Conservation (phyloP, 2,329 filamentous ascomycete genomes). For the Thielaviopsis punctulata region DNA sequence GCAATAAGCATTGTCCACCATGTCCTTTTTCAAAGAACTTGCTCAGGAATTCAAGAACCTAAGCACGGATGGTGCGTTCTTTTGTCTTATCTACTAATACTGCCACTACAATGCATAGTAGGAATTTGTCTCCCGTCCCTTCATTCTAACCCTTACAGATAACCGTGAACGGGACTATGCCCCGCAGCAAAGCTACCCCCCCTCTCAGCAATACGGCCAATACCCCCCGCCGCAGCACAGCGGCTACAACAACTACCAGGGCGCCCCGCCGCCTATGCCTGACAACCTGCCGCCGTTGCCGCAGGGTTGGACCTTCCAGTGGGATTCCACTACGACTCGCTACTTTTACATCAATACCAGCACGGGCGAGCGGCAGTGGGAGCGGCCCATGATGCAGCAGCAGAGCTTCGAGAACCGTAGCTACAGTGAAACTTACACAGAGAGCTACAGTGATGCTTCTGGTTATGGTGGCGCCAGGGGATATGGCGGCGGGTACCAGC, state of each 20-base stretch:
- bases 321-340: constrained; percentile 40
- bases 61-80: constrained; percentile 21
- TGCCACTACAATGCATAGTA: too few relatives aligned
- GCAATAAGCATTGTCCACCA: constrained; percentile 15
- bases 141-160: background rate
- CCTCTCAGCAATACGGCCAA: constrained; percentile 1
- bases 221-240: constrained; percentile 13
- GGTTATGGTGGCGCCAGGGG: constrained; percentile 12
- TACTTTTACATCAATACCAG: constrained; percentile 49
- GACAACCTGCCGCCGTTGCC: constrained; percentile 32
- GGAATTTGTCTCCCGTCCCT: constrained; percentile 10
- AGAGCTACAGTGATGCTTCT: constrained; percentile 11
- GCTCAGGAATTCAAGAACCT: constrained; percentile 29
- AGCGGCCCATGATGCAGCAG: constrained; percentile 27
- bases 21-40: constrained; percentile 30
- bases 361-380: constrained; percentile 47
- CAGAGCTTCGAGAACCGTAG: constrained; percentile 5
- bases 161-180: background rate
- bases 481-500: constrained; percentile 12
- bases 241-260: constrained; percentile 5
- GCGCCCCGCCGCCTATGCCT: constrained; percentile 14
- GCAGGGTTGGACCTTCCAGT: constrained; percentile 45
- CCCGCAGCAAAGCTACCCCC: background rate
- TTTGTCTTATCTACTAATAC: too few relatives aligned
- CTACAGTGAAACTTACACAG: constrained; percentile 10